Percentiles rank a stretch among this genome's conserved stretches.
phyloP scores from a whole-genome alignment of 345 rosid genomes.

The Acer saccharum region DNA sequence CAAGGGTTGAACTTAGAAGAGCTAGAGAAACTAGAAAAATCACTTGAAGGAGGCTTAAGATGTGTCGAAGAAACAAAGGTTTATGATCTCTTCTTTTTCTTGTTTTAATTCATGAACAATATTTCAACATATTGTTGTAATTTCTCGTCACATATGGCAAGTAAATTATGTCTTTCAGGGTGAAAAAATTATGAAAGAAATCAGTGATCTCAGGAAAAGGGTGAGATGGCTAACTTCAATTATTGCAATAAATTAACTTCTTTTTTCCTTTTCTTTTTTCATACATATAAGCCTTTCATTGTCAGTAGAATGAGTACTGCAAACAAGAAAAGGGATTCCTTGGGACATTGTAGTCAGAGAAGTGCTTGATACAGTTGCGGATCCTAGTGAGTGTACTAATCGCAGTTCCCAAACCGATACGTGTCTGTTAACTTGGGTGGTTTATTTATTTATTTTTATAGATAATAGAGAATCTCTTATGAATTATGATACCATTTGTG shows the following conservation, averaged over 20 bases:
- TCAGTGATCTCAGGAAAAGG: constrained; percentile 31
- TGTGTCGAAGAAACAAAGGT: constrained; percentile 34
- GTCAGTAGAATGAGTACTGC: background rate
- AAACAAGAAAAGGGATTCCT: background rate
- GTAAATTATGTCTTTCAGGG: constrained; percentile 25
- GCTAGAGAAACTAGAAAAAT: constrained; percentile 67
- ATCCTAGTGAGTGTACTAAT: too few species aligned
- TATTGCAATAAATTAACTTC: background rate
- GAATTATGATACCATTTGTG: too few species aligned
- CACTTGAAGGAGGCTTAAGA: constrained; percentile 68
- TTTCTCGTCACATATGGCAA: background rate
- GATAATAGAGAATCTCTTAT: too few species aligned
- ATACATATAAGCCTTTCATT: background rate
- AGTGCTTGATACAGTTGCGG: too few species aligned
- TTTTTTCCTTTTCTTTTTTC: background rate
- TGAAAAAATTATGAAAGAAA: constrained; percentile 24
- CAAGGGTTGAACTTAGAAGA: constrained; percentile 76
- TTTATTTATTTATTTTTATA: too few species aligned
- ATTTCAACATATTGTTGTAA: background rate
- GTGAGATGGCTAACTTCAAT: constrained; percentile 13
- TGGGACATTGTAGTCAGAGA: background rate
- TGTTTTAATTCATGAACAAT: background rate
- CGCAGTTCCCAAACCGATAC: too few species aligned
- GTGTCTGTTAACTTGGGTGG: too few species aligned
- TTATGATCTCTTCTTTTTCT: background rate